These are phyloP conservation scores for Teratosphaeria zuluensis DNA, from an alignment of 2,329 filamentous ascomycete species.

Conservation along the genomic window DNA sequence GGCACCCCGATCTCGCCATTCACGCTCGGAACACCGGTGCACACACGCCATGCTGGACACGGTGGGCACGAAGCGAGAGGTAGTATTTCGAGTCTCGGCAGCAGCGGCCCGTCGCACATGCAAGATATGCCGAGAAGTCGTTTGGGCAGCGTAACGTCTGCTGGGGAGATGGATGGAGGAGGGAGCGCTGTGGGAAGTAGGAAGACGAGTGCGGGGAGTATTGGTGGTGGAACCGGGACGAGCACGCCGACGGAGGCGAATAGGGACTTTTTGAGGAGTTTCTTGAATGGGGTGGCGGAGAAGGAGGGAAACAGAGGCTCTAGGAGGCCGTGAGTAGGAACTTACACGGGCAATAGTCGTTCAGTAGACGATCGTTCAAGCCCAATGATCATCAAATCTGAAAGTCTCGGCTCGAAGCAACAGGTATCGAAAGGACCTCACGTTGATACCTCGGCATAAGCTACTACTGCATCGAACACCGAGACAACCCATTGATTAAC, in stretches of 20 bases:
- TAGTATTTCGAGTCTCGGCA: neutral
- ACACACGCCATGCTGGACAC: neutral
- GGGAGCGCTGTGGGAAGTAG: neutral
- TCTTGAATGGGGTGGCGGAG: slow-evolving; percentile 27
- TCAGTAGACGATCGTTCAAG: no score
- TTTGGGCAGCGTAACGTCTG: neutral
- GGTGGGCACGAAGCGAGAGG: neutral
- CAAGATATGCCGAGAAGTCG: slow-evolving; percentile 7
- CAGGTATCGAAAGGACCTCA: no score
- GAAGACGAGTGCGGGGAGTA: slow-evolving; percentile 5
- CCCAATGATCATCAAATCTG: no score
- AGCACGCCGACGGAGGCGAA: slow-evolving; percentile 24
- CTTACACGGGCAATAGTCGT: no score
- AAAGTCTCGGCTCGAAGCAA: no score
- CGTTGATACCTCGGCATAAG: no score
- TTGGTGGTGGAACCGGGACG: slow-evolving; percentile 1
- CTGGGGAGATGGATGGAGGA: neutral
- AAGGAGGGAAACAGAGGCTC: slow-evolving; percentile 16
- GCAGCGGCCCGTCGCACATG: neutral
- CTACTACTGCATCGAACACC: no score
- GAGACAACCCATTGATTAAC: no score
- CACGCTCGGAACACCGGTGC: slow-evolving; percentile 20
- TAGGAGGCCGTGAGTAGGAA: neutral
- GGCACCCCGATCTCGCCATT: slow-evolving; percentile 24
- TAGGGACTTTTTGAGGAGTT: slow-evolving; percentile 27